These are phyloP conservation scores for Zhuliangozyma blackwelliae DNA, from an alignment of 1,139 yeast species.

Conservation along the genomic window DNA sequence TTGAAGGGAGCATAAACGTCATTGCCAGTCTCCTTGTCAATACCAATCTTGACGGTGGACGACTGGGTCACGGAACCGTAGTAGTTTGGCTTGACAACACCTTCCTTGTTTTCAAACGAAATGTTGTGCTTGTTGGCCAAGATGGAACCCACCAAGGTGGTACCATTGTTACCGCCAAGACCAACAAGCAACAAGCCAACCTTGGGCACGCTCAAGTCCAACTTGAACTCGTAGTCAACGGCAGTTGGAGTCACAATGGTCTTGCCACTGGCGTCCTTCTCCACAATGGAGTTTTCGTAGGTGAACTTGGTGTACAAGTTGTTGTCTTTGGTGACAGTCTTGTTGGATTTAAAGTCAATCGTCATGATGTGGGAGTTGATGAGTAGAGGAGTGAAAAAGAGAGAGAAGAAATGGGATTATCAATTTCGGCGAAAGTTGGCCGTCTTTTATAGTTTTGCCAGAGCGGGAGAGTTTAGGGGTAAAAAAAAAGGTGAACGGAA, in stretches of 20 bases:
- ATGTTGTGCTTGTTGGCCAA: conserved; percentile 81
- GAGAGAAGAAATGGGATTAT: neutral
- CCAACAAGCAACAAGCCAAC: conserved; percentile 91
- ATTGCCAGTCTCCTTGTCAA: conserved; percentile 65
- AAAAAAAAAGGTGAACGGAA: no score
- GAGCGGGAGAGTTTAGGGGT: no score
- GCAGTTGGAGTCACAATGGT: conserved; percentile 68
- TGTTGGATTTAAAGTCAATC: conserved; percentile 60
- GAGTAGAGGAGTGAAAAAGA: conserved; percentile 1
- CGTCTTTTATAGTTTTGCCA: conserved; percentile 8
- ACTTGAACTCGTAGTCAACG: conserved; percentile 78
- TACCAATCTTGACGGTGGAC: conserved; percentile 85
- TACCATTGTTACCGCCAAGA: conserved; percentile 94
- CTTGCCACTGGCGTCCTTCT: conserved; percentile 49
- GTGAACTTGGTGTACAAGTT: conserved; percentile 67
- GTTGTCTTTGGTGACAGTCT: conserved; percentile 54
- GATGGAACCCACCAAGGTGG: conserved; percentile 81
- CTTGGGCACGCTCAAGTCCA: conserved; percentile 78
- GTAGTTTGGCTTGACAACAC: conserved; percentile 77
- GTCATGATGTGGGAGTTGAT: conserved; percentile 10
- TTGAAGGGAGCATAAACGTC: conserved; percentile 94
- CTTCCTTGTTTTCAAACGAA: conserved; percentile 78
- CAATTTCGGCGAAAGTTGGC: conserved; percentile 5
- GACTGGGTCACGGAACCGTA: conserved; percentile 96
- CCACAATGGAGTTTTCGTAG: conserved; percentile 28